Evolutionary conservation across 352 stramenopile species (phyloP).

Genomic region (Phytophthora tentaculata): DNA sequence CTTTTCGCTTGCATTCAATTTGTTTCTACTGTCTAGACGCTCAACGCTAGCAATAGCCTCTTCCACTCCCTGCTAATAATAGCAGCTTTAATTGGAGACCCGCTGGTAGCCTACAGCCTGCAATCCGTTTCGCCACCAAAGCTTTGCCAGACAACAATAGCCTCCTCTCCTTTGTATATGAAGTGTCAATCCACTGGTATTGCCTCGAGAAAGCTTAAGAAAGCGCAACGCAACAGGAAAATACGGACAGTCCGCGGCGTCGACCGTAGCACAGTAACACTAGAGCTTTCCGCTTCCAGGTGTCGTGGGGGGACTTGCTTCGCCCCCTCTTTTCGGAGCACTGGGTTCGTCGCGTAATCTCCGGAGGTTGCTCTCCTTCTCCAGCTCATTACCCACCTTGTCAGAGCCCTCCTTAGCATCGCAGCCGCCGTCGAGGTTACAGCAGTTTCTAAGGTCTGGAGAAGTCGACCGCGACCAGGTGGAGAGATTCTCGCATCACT

Average conservation of each 20-base stretch:
- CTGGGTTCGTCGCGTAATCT: slow-evolving; percentile 28
- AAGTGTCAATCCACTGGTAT: slow-evolving; percentile 27
- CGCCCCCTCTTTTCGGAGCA: slow-evolving; percentile 11
- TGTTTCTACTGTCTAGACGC: not conserved
- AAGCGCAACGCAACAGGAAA: slow-evolving; percentile 2
- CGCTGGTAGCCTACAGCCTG: not conserved
- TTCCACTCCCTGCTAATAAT: slow-evolving; percentile 16
- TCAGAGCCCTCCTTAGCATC: slow-evolving; percentile 10
- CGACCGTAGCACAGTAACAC: not conserved
- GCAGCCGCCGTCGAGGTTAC: slow-evolving; percentile 16
- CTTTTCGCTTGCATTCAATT: no score
- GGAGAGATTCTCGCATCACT: slow-evolving; percentile 32
- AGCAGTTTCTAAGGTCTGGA: slow-evolving; percentile 6
- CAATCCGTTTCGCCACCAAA: slow-evolving; percentile 31
- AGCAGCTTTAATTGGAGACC: slow-evolving; percentile 1
- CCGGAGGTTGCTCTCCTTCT: slow-evolving; percentile 37
- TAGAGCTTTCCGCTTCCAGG: slow-evolving; percentile 8
- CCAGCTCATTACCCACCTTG: slow-evolving; percentile 24
- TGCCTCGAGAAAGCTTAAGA: slow-evolving; percentile 20
- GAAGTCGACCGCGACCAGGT: slow-evolving; percentile 29
- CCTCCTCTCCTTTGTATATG: slow-evolving; percentile 23
- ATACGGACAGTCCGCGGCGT: not conserved
- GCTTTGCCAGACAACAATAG: slow-evolving; percentile 32
- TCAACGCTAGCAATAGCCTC: slow-evolving; percentile 5
- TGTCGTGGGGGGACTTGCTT: slow-evolving; percentile 34